Base-by-base conservation (phyloP, 495 filamentous ascomycete genomes). In the Penicillium lividum region DNA sequence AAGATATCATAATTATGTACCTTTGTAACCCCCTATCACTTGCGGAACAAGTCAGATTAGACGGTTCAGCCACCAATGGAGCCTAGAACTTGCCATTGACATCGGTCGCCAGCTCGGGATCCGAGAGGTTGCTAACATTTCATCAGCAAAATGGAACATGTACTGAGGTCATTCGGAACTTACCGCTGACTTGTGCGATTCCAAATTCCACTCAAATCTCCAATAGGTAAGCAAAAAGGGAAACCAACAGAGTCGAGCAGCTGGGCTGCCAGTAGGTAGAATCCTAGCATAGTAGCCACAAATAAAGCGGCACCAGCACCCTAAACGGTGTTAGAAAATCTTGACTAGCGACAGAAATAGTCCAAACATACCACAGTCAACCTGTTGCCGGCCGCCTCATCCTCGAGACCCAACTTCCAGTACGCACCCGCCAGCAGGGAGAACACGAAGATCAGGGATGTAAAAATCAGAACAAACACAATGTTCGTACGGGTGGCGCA, bases 181-280 rank as follows among this genome's bases (percentile, higher is more conserved):
- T 38, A 58, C 56, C 27, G 27, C 25, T 18, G 13, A 9, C 27
- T 52, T 3, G 7, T 0, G 18, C 58, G 45, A 49, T 28, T 27
- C 53, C 53, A 61, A n/a, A 61, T 6, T 7, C 40, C 40, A 47
- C 53, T 61, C 25, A 61, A 33, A 51, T 61, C 58, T 10, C 58
- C 58, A 54, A 61, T 27, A 8, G 58, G 58, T 22, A 61, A 42
- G 3, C 47, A 52, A 7, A 61, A n/a, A 25, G 58, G 58, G 10
- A 61, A 56, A 7, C 58, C 58, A 38, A 61, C 58, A 5, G 53
- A 61, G 40, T 57, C 54, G 16, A 62, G 50, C n/a, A 60, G 31
- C 13, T 55, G 50, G 10, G 53, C 58, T 22, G 58, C 52, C 40
- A 59, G 33, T 3, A 57, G 13, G 6, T 57, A 63, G n/a, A 42